Conservation (phyloP, 768 basidiomycete genomes). For the Trametes coccinea region DNA sequence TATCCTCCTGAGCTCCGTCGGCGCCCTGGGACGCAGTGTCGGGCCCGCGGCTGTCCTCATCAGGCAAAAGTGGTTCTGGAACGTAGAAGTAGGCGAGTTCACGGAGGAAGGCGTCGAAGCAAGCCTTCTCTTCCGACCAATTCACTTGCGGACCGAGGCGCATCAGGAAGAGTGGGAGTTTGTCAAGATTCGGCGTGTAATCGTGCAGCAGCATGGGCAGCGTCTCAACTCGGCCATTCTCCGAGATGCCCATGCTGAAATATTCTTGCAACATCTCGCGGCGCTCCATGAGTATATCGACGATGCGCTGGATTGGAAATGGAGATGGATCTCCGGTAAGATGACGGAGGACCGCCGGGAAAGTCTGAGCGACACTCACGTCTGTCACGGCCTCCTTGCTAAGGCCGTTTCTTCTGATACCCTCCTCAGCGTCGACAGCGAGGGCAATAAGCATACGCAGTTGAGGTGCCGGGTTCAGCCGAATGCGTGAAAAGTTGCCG, state of each 20-base stretch:
- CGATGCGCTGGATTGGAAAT: conserved; percentile 52
- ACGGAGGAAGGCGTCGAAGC: conserved; percentile 81
- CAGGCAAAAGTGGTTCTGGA: conserved; percentile 52
- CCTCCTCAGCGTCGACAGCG: conserved; percentile 73
- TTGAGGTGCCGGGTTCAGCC: conserved; percentile 80
- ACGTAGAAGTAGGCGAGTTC: conserved; percentile 93
- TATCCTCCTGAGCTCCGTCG: conserved; percentile 37
- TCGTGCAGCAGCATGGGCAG: conserved; percentile 83
- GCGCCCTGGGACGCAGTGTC: conserved; percentile 18
- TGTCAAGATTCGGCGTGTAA: conserved; percentile 89
- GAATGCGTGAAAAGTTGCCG: conserved; percentile 73
- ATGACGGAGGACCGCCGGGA: background rate
- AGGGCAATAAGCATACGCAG: conserved; percentile 71
- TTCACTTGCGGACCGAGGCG: conserved; percentile 94
- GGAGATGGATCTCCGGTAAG: background rate
- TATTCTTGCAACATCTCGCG: conserved; percentile 92
- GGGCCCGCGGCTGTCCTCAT: background rate
- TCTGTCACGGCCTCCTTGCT: conserved; percentile 53
- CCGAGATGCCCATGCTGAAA: conserved; percentile 75
- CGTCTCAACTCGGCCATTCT: conserved; percentile 66
- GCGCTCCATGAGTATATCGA: conserved; percentile 54
- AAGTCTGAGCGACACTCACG: conserved; percentile 56
- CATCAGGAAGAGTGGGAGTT: conserved; percentile 87
- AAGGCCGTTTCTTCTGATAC: conserved; percentile 48
- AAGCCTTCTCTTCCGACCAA: conserved; percentile 83